phyloP scores from a whole-genome alignment of 225 moss, liverwort and hornwort genomes.

The Antitrichia curtipendula region DNA sequence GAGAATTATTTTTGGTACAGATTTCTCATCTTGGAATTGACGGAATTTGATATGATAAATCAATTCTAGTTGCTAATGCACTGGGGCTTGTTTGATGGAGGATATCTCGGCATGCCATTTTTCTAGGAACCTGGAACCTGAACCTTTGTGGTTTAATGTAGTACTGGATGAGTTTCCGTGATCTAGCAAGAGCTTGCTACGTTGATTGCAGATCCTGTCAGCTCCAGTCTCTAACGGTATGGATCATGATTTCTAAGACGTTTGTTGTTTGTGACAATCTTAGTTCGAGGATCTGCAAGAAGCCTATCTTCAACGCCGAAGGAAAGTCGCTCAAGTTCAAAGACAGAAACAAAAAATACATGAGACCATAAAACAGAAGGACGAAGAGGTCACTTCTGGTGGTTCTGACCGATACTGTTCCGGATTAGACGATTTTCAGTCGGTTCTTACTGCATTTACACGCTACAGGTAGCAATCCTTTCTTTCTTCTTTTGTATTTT shows the following conservation, averaged over 20 bases:
- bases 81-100: not conserved
- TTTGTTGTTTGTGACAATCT: not conserved
- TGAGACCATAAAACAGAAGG: conserved; percentile 23
- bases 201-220: not conserved
- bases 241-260: not conserved
- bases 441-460: conserved; percentile 84
- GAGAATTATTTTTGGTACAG: not conserved
- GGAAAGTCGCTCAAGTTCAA: conserved; percentile 40
- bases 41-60: not conserved
- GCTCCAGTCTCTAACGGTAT: not conserved
- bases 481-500: not conserved
- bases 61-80: not conserved
- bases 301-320: conserved; percentile 76
- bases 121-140: not conserved
- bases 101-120: not conserved
- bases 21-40: not conserved
- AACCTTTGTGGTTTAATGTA: not conserved
- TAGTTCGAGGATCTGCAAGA: conserved; percentile 97
- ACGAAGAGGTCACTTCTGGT: conserved; percentile 21
- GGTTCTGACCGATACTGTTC: conserved; percentile 37
- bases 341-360: conserved; percentile 36
- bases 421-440: conserved; percentile 82
- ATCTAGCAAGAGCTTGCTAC: not conserved
- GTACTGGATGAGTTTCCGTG: not conserved
- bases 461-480: conserved; percentile 63